A percentile compares a stretch with the other conserved stretches of the same genome.
Conservation (phyloP, 495 filamentous ascomycete genomes). For the Glarea lozoyensis region DNA sequence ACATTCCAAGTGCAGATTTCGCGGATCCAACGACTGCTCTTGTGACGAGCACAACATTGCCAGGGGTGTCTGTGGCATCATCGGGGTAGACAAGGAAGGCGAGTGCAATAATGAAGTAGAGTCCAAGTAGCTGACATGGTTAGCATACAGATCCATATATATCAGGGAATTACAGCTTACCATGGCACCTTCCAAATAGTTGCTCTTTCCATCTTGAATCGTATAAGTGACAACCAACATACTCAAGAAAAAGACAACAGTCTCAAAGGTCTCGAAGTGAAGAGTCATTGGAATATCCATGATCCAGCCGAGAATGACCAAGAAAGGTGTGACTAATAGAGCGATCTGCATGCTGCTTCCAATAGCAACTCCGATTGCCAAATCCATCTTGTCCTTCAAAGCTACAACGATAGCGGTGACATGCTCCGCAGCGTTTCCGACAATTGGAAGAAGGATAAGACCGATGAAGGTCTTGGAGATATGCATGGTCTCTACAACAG, state of each 20-base stretch:
- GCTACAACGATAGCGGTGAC: slow-evolving; percentile 91
- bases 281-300: slow-evolving; percentile 78
- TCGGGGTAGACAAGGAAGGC: slow-evolving; percentile 52
- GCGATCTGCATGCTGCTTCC: slow-evolving; percentile 93
- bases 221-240: slow-evolving; percentile 88
- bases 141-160: neutral
- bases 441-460: slow-evolving; percentile 89
- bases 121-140: neutral
- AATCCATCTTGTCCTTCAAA: slow-evolving; percentile 93
- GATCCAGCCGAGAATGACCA: slow-evolving; percentile 91
- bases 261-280: slow-evolving; percentile 89
- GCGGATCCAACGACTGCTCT: too few relatives aligned
- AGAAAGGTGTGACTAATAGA: slow-evolving; percentile 79
- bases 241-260: slow-evolving; percentile 83
- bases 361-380: slow-evolving; percentile 90
- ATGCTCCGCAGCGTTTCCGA: slow-evolving; percentile 96
- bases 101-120: neutral
- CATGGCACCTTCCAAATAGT: slow-evolving; percentile 92
- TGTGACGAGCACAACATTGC: too few relatives aligned
- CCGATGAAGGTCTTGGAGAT: slow-evolving; percentile 97
- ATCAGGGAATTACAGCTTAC: slow-evolving; percentile 37
- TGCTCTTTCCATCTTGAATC: slow-evolving; percentile 88
- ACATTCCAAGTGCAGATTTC: too few relatives aligned
- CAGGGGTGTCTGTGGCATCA: slow-evolving; percentile 29
- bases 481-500: slow-evolving; percentile 68